Evolutionary conservation across 169 alveolate genomes (phyloP), one percentile per base, ranked within the genome.

Genomic region (Plasmodium blacklocki): DNA sequence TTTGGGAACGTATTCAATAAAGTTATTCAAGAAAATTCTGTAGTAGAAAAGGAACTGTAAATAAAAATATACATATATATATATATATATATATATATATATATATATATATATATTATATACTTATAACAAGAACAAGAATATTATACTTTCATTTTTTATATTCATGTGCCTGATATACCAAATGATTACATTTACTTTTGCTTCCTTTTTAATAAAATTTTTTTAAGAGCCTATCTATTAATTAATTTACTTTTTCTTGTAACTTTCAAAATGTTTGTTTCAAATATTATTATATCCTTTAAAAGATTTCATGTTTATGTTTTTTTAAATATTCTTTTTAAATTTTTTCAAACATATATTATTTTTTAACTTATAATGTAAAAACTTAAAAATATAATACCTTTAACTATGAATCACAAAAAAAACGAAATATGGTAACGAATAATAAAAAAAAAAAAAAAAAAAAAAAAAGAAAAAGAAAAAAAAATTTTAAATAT

Each of bases 221-320:
- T 0, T 5, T 39, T 39, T 4, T 39, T 39, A 39, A 39, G 47
- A 5, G 9, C 47, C 47, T 39, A 5, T 39, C 63, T 74, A 59
- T 58, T 26, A 19, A 32, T 59, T 74, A 58, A 59, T 74, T 74
- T 32, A 15, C 39, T 60, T 74, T 64, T 78, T 63, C 50, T 76
- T 76, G 78, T 76, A 78, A 78, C 58, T 49, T 76, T 12, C 11
- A 66, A 52, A 52, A 43, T 50, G 50, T 78, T 78, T 78, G 89
- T 78, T 50, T 78, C 15, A 21, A 39, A 75, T n/a, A 43, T 26
- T 39, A 64, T 66, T 19, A 68, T 39, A 64, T 15, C 50, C 67
- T 78, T 78, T 64, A 78, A 78, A 66, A 23, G 9, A 71, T 70
- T 26, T 47, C 32, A 19, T 56, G 18, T n/a, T 32, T 4, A 60